A percentile compares a stretch with the other conserved stretches of the same genome.
Evolutionary conservation across 2,329 filamentous ascomycete species (phyloP).

Genomic region (Fusarium anguioides): DNA sequence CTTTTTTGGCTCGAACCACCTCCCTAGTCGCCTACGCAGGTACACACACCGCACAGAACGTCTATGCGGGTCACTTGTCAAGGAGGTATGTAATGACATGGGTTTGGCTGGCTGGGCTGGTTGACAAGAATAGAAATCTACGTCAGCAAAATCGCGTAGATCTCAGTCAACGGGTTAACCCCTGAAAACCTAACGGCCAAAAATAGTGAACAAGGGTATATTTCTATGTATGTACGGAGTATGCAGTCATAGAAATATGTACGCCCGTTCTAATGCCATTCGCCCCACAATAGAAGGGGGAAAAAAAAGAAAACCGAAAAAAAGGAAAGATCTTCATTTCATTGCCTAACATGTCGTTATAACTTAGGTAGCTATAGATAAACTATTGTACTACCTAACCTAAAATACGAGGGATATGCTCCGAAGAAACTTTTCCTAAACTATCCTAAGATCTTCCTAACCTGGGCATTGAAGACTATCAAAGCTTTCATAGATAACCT

Average conservation of each 20-base stretch:
- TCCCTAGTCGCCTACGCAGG: slow-evolving; percentile 42
- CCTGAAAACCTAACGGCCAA: slow-evolving; percentile 24
- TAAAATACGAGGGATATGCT: neutral
- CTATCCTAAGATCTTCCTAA: neutral
- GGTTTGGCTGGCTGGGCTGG: slow-evolving; percentile 12
- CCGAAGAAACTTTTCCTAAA: neutral
- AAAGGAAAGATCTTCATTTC: slow-evolving; percentile 14
- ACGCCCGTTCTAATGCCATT: slow-evolving; percentile 23
- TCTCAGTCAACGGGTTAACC: slow-evolving; percentile 18
- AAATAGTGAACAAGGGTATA: slow-evolving; percentile 16
- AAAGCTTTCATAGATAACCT: slow-evolving; percentile 20
- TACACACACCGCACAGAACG: slow-evolving; percentile 11
- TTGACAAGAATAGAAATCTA: slow-evolving; percentile 39
- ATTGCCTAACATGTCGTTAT: neutral
- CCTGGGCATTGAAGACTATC: neutral
- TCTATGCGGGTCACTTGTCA: slow-evolving; percentile 25
- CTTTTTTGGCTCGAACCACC: slow-evolving; percentile 36
- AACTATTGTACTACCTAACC: neutral
- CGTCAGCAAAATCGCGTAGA: slow-evolving; percentile 37
- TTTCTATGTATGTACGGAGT: no score
- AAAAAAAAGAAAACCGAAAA: slow-evolving; percentile 5
- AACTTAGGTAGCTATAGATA: neutral
- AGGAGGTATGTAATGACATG: slow-evolving; percentile 12
- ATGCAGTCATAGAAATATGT: neutral
- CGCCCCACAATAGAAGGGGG: slow-evolving; percentile 3